Percentiles rank a stretch among this genome's conserved stretches.
Evolutionary conservation across 345 rosid species (phyloP).

Genomic region (Pseudoturritis turrita): DNA sequence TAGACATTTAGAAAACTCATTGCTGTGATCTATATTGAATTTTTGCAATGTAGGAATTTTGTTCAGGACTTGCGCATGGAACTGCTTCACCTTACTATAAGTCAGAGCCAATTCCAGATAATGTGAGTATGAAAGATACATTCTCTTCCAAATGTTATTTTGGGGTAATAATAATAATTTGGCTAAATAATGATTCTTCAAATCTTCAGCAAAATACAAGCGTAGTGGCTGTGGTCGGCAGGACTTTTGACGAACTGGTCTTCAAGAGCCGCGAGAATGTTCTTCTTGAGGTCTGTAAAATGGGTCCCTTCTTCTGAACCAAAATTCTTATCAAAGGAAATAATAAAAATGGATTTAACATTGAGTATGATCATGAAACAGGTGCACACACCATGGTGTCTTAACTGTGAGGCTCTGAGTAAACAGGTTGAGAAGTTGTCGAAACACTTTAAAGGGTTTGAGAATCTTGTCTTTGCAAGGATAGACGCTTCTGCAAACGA

Average conservation of each 20-base stretch:
- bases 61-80: constrained; percentile 54
- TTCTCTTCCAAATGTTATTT: constrained; percentile 42
- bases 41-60: constrained; percentile 56
- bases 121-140: constrained; percentile 40
- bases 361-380: constrained; percentile 25
- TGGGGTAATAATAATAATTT: neutral
- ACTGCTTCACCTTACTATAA: constrained; percentile 54
- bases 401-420: constrained; percentile 61
- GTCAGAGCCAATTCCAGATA: constrained; percentile 77
- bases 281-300: constrained; percentile 69
- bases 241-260: constrained; percentile 72
- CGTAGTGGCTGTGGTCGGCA: constrained; percentile 62
- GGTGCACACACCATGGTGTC: constrained; percentile 90
- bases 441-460: constrained; percentile 74
- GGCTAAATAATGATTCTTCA: constrained; percentile 24
- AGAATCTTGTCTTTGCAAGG: constrained; percentile 62
- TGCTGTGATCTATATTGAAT: neutral
- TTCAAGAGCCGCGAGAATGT: constrained; percentile 62
- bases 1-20: constrained; percentile 1
- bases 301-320: too few species aligned
- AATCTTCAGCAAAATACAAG: constrained; percentile 55
- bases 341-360: neutral
- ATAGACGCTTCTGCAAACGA: constrained; percentile 88
- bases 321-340: neutral
- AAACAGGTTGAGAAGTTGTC: constrained; percentile 86